Conservation (phyloP, 2,329 filamentous ascomycete species). For the Claviceps sp. region DNA sequence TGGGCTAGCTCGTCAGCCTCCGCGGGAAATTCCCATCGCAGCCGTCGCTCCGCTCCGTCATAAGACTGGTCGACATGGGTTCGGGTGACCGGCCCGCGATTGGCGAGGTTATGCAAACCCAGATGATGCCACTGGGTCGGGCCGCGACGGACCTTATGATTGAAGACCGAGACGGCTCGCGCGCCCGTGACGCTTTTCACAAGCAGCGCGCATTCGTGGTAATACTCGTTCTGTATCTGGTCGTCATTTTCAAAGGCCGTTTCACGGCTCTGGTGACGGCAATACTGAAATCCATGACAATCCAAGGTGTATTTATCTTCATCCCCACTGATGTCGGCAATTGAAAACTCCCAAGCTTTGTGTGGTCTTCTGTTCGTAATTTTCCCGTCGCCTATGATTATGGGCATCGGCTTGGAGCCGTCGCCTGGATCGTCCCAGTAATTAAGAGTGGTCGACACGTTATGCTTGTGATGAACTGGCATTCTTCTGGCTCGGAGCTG, state of each 20-base stretch:
- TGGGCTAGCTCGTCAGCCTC: conserved; percentile 24
- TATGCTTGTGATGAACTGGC: neutral
- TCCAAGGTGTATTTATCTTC: conserved; percentile 28
- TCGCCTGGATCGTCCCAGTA: conserved; percentile 29
- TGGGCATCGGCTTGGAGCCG: conserved; percentile 25
- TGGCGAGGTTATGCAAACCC: conserved; percentile 44
- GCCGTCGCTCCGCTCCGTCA: conserved; percentile 19
- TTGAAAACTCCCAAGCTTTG: conserved; percentile 30
- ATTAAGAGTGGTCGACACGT: conserved; percentile 25
- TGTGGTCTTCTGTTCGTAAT: conserved; percentile 19
- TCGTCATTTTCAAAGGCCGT: conserved; percentile 37
- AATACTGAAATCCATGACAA: conserved; percentile 27
- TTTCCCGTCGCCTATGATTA: conserved; percentile 16
- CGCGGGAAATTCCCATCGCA: conserved; percentile 29
- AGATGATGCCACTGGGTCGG: conserved; percentile 49
- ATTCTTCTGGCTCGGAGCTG: neutral
- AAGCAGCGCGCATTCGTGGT: conserved; percentile 56
- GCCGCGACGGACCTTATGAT: conserved; percentile 53
- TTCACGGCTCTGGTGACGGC: conserved; percentile 17
- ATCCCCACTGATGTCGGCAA: conserved; percentile 25
- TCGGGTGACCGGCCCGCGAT: conserved; percentile 30
- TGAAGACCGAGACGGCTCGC: conserved; percentile 51
- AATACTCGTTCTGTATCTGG: conserved; percentile 50
- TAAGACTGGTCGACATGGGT: conserved; percentile 43
- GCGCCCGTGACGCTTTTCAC: conserved; percentile 48